Percentiles rank a stretch among this genome's conserved stretches.
Evolutionary conservation across 495 filamentous ascomycete species (phyloP).

Genomic region (Penicillium longicatenatum): DNA sequence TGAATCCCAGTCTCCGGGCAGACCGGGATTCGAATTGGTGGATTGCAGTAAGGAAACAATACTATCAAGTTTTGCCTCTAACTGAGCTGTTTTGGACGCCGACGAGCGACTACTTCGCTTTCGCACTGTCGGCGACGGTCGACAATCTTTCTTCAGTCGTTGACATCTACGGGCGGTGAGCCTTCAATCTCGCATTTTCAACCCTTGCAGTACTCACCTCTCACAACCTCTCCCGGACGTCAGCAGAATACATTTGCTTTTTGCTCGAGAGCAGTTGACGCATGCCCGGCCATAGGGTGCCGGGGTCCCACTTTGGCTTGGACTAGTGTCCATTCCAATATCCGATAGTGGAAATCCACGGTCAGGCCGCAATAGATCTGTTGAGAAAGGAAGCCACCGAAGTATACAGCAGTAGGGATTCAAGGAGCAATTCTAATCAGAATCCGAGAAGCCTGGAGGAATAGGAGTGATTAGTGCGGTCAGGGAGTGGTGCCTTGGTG

Average conservation of each 20-base stretch:
- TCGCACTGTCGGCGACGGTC: constrained; percentile 34
- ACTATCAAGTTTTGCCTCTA: constrained; percentile 55
- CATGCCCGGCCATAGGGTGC: constrained; percentile 53
- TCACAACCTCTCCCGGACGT: constrained; percentile 44
- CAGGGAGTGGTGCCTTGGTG: neutral
- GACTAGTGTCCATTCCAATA: constrained; percentile 4
- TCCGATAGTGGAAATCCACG: neutral
- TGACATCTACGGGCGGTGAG: constrained; percentile 45
- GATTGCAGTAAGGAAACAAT: constrained; percentile 49
- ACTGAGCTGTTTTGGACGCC: constrained; percentile 35
- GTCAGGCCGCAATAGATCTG: neutral
- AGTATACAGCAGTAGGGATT: neutral
- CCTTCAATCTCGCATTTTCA: neutral
- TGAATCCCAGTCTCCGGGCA: constrained; percentile 19
- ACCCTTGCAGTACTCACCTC: constrained; percentile 46
- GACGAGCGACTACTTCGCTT: constrained; percentile 33
- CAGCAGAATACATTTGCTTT: constrained; percentile 55
- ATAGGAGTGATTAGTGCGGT: neutral
- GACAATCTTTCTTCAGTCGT: constrained; percentile 48
- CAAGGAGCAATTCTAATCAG: neutral
- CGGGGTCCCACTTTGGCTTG: constrained; percentile 20
- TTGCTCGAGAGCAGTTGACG: constrained; percentile 55
- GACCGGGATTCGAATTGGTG: constrained; percentile 15
- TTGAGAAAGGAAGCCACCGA: neutral
- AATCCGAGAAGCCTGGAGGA: neutral